These are phyloP conservation scores for Talaromyces liani DNA, from an alignment of 495 filamentous ascomycete species.

Conservation along the genomic window DNA sequence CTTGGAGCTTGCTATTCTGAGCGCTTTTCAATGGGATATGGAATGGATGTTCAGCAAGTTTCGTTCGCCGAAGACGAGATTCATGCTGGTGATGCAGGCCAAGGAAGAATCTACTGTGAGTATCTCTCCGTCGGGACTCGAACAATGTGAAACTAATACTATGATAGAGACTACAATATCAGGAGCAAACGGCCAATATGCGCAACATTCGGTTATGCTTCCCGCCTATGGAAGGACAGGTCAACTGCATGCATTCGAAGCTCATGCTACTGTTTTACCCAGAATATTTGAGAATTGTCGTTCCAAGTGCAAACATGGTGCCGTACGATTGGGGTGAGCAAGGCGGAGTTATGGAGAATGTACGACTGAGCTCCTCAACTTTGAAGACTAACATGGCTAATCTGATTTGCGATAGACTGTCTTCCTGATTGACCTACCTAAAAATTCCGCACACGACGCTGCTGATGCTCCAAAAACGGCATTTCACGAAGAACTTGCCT, in stretches of 20 bases:
- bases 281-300: conserved; percentile 59
- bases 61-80: conserved; percentile 39
- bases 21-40: conserved; percentile 80
- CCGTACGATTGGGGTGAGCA: conserved; percentile 80
- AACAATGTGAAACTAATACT: neutral
- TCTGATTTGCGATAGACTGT: conserved; percentile 41
- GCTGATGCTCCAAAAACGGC: conserved; percentile 33
- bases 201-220: conserved; percentile 64
- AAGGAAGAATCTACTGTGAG: conserved; percentile 49
- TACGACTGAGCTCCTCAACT: conserved; percentile 16
- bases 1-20: conserved; percentile 70
- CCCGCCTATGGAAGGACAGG: conserved; percentile 60
- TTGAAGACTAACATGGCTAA: neutral
- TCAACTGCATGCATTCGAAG: conserved; percentile 81
- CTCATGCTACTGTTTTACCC: conserved; percentile 73
- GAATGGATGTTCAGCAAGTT: conserved; percentile 64
- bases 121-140: neutral
- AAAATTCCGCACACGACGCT: conserved; percentile 27
- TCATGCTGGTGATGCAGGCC: conserved; percentile 64
- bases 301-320: conserved; percentile 78
- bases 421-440: conserved; percentile 80
- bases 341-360: conserved; percentile 70
- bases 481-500: conserved; percentile 63
- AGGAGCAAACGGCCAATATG: conserved; percentile 43
- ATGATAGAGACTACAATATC: conserved; percentile 26